phyloP scores from a whole-genome alignment of 179 eudicot genomes.

The Sideroxylon spinosum region DNA sequence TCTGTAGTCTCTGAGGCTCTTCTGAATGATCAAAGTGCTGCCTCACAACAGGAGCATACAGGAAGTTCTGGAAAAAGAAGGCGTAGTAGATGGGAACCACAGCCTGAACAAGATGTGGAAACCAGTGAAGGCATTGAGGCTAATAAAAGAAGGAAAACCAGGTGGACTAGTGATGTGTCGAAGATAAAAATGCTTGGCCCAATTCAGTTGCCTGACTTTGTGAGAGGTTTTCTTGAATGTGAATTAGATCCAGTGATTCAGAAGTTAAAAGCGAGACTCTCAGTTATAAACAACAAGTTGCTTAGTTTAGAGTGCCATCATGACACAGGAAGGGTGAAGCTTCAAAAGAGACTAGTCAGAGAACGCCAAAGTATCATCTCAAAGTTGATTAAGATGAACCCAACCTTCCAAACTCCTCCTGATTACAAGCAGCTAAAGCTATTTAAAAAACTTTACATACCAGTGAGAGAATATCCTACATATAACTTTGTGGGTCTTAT shows the following conservation, averaged over 20 bases:
- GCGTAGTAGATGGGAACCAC: slow-evolving; percentile 21
- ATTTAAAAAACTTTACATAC: slow-evolving; percentile 28
- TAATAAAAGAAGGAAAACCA: slow-evolving; percentile 23
- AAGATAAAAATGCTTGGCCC: slow-evolving; percentile 16
- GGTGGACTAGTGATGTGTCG: slow-evolving; percentile 19
- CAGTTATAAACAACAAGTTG: slow-evolving; percentile 22
- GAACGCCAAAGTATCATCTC: slow-evolving; percentile 22
- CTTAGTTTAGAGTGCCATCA: slow-evolving; percentile 17
- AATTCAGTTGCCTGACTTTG: slow-evolving; percentile 16
- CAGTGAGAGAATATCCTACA: slow-evolving; percentile 29
- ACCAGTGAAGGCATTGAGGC: background rate
- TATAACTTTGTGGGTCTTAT: slow-evolving; percentile 38
- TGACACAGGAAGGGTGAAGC: slow-evolving; percentile 17
- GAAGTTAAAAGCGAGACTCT: slow-evolving; percentile 12
- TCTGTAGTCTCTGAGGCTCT: slow-evolving; percentile 9
- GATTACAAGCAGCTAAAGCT: slow-evolving; percentile 17
- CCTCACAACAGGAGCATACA: slow-evolving; percentile 5
- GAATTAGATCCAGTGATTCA: slow-evolving; percentile 9
- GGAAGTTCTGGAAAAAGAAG: slow-evolving; percentile 22
- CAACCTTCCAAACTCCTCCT: slow-evolving; percentile 20
- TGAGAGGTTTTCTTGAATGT: slow-evolving; percentile 3
- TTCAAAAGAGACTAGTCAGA: slow-evolving; percentile 6
- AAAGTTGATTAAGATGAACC: slow-evolving; percentile 20
- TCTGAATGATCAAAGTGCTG: slow-evolving; percentile 8
- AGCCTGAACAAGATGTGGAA: slow-evolving; percentile 17